Percentiles rank a stretch among this genome's conserved stretches.
Conservation (phyloP, 1,139 yeast genomes). For the Candida tropicalis region DNA sequence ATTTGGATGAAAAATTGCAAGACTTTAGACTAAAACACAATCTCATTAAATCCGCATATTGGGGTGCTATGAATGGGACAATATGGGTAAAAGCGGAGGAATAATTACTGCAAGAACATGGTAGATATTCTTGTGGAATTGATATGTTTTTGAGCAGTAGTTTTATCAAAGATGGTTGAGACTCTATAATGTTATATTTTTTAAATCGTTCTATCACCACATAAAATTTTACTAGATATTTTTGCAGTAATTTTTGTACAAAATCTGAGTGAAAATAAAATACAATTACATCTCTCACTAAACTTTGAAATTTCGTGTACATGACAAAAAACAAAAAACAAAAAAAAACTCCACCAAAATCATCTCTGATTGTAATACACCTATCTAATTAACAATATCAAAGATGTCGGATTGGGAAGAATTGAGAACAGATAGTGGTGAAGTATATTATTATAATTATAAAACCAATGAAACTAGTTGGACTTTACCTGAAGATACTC, state of each 20-base stretch:
- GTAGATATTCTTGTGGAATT: too few species aligned
- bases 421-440: conserved; percentile 64
- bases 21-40: neutral
- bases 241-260: conserved; percentile 2
- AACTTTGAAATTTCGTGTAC: neutral
- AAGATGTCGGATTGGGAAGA: conserved; percentile 56
- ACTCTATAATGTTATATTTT: too few species aligned
- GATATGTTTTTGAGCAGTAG: too few species aligned
- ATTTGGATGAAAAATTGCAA: neutral
- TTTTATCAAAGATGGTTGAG: too few species aligned
- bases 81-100: too few species aligned
- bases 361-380: neutral
- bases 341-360: neutral
- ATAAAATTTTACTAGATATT: too few species aligned
- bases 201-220: too few species aligned
- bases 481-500: conserved; percentile 68
- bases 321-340: neutral
- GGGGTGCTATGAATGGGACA: too few species aligned
- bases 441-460: conserved; percentile 69
- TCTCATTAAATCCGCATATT: too few species aligned
- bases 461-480: conserved; percentile 74
- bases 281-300: neutral
- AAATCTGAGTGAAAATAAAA: neutral
- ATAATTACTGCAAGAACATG: too few species aligned
- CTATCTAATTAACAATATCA: neutral